Evolutionary conservation across 768 basidiomycete species (phyloP).

Genomic region (Lyophyllum atratum): DNA sequence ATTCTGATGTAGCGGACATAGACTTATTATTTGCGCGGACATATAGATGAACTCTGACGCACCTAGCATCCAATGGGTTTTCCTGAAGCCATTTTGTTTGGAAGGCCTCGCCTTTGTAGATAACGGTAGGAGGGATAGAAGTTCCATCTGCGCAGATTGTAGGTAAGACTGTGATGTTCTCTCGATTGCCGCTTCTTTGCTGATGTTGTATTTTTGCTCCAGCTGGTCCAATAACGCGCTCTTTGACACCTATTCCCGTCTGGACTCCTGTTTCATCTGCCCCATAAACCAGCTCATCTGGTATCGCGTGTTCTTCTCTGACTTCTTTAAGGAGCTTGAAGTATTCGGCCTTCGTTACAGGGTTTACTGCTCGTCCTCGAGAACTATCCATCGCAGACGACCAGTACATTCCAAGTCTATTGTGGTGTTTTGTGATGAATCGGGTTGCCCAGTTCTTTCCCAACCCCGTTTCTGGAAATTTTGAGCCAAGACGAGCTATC

Average conservation of each 20-base stretch:
- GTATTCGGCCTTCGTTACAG: conserved; percentile 28
- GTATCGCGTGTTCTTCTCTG: conserved; percentile 1
- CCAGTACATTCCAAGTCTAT: conserved; percentile 30
- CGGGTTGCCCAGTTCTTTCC: neutral
- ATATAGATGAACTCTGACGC: conserved; percentile 11
- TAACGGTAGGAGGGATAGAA: conserved; percentile 27
- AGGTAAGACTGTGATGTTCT: conserved; percentile 37
- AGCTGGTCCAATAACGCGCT: conserved; percentile 29
- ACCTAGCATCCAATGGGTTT: conserved; percentile 36
- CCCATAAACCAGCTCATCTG: conserved; percentile 20
- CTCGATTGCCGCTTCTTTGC: conserved; percentile 27
- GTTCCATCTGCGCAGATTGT: conserved; percentile 44
- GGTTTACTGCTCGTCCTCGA: conserved; percentile 30
- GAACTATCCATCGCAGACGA: conserved; percentile 31
- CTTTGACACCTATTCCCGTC: conserved; percentile 4
- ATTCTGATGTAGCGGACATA: conserved; percentile 20
- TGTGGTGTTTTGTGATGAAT: conserved; percentile 2
- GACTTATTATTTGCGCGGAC: neutral
- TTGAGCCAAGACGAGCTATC: conserved; percentile 4
- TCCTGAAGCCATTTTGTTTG: conserved; percentile 31
- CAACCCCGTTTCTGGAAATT: neutral
- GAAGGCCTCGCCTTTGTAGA: conserved; percentile 40
- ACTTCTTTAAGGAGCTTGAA: conserved; percentile 27
- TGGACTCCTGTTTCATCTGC: conserved; percentile 21
- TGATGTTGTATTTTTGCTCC: conserved; percentile 18